Evolutionary conservation across 495 filamentous ascomycete species (phyloP), one percentile per base, ranked within the genome.

Genomic region (Penicillium canescens): DNA sequence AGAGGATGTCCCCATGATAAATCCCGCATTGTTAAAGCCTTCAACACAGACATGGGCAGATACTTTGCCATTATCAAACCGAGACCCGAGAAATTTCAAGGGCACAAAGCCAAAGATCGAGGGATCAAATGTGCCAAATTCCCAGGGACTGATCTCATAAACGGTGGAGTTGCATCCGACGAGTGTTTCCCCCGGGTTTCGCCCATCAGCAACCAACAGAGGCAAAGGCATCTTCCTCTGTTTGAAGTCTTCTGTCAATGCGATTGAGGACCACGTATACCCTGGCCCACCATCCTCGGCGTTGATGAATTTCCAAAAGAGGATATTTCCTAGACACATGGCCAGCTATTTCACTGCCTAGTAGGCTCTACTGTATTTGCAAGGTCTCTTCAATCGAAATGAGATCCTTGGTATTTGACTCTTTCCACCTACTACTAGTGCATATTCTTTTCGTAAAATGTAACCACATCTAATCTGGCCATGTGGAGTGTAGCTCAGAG

Each of bases 11-110:
- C 92, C 92, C 83, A 94, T 90, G 33, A 94, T 74, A 66, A 78
- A 97, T n/a, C 90, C 90, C 42, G 78, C 81, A 61, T 93, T 89
- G 74, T 97, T 92, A 59, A 91, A 93, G 6, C 92, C 92, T n/a
- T 72, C 73, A 11, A 93, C 78, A 66, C 92, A 96, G 13, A 70
- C 54, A 42, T 82, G 78, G 50, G 71, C 62, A n/a, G 70, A 45
- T 4, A 77, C 72, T 16, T 94, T 67, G 39, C 92, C 92, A 26
- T 60, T 75, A 46, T 75, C 82, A 70, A 96, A 93, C 60, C 87
- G 86, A 42, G 90, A 90, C 4, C 90, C 92, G 9, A 92, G 66
- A 66, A 88, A 94, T 44, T 82, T 64, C 42, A 86, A 68, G 0
- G 90, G 90, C 1, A 78, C 87, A 56, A 94, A 96, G n/a, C 83